These are phyloP conservation scores for Ustilago loliicola DNA, from an alignment of 1,284 basidiomycete genomes.

Conservation along the genomic window DNA sequence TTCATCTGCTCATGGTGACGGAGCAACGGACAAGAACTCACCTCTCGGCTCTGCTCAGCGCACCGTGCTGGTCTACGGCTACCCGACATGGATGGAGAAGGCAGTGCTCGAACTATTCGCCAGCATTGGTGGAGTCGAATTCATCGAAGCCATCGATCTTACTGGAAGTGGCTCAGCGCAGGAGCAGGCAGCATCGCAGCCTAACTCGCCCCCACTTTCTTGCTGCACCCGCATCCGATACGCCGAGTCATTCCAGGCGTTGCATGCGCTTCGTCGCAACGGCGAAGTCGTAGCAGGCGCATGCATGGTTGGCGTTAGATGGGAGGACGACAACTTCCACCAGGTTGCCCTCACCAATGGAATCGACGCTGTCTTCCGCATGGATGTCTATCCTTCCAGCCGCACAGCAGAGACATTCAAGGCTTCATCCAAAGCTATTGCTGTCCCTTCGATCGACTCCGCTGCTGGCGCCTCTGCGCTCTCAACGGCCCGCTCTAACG, in stretches of 20 bases:
- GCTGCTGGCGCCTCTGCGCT: conserved; percentile 20
- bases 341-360: conserved; percentile 54
- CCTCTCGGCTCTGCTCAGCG: conserved; percentile 47
- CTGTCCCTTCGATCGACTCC: conserved; percentile 32
- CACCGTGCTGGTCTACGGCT: conserved; percentile 57
- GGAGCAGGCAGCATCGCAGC: conserved; percentile 33
- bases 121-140: conserved; percentile 48
- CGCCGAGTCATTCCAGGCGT: conserved; percentile 53
- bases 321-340: conserved; percentile 62
- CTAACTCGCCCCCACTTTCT: conserved; percentile 34
- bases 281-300: conserved; percentile 56
- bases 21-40: conserved; percentile 21
- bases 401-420: conserved; percentile 39
- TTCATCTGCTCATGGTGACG: conserved; percentile 6
- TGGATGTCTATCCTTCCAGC: conserved; percentile 47
- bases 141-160: conserved; percentile 54
- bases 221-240: conserved; percentile 53
- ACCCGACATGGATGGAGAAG: conserved; percentile 55
- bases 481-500: conserved; percentile 12
- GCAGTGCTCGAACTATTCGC: conserved; percentile 57
- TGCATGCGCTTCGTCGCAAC: conserved; percentile 57
- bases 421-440: conserved; percentile 37
- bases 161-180: conserved; percentile 46
- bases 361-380: conserved; percentile 57
- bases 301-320: conserved; percentile 60